These are phyloP conservation scores for Suillus ampliporus DNA, from an alignment of 768 basidiomycete genomes.

Conservation along the genomic window DNA sequence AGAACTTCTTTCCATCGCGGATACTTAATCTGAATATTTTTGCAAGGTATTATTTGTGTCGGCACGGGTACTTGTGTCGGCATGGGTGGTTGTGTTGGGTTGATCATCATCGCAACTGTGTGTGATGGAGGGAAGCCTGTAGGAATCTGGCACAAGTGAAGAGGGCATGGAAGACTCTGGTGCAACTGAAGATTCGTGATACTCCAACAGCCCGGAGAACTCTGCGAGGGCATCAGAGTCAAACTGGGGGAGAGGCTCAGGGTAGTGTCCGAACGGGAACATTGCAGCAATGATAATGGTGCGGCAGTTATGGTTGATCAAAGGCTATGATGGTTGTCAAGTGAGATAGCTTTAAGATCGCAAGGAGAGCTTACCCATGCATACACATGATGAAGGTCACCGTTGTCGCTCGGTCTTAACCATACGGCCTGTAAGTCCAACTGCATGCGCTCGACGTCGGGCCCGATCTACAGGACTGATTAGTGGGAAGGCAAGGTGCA, in stretches of 20 bases:
- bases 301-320: not conserved
- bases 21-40: not conserved
- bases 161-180: not conserved
- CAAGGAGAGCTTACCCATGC: not conserved
- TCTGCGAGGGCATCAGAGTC: not conserved
- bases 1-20: not conserved
- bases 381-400: not conserved
- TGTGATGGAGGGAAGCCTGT: not conserved
- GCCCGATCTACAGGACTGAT: not conserved
- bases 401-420: not conserved
- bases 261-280: not conserved
- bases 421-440: not conserved
- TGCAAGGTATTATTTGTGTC: not conserved
- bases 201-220: not conserved
- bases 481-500: not conserved
- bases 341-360: not conserved
- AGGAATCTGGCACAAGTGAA: not conserved
- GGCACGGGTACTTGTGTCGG: accelerated
- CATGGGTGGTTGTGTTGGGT: no score
- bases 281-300: not conserved
- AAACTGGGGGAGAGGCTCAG: not conserved
- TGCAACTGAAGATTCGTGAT: not conserved
- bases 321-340: not conserved
- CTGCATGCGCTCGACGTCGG: not conserved
- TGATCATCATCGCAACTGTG: not conserved